Base-by-base conservation (phyloP, 2,329 filamentous ascomycete species). In the Alternaria ethzedia region DNA sequence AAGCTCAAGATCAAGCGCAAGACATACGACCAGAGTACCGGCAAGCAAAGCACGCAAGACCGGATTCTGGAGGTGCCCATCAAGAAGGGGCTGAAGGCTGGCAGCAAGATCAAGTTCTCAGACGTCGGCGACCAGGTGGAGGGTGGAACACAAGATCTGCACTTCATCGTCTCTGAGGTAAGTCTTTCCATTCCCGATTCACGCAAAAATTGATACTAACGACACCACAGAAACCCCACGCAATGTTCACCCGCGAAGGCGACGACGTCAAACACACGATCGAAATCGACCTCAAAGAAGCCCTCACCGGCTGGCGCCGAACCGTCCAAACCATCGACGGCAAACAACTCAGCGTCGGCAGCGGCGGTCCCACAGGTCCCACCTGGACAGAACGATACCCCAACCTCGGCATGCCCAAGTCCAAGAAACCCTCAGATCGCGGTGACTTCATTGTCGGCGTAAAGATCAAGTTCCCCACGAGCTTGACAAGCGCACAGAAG, bases 1-100 rank as follows among this genome's bases (percentile, higher is more conserved):
- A 97, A 97, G 86, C 93, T 99, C 87, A 97, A 96, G 84, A 97
- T 98, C 69, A 97, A 97, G 75, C 89, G 95, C 75, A 98, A 98
- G 88, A 94, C 91, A 17, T 98, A 93, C 79, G 96, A 99, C 79
- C 85, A 84, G 43, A 82, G 90, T 20, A 90, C 86, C 1, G 93
- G 93, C 61, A 97, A 97, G 84, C 89, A 94, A 72, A 92, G 88
- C 46, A 91, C 90, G 4, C 92, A 94, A 64, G 96, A 99, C 73
- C 92, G 94, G 75, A 93, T 97, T 17, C 84, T 99, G 28, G 94
- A 97, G 77, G 95, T 98, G 56, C 93, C 94, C 50, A 97, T 99
- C 83, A 98, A 97, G 83, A 90, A 93, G 6, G 96, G 96, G 63
- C 83, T 98, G 81, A 97, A 98, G 83, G 94, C 96, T 73, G 96